Base-by-base conservation (phyloP, 2,329 filamentous ascomycete species). In the Thyridium curvatum region DNA sequence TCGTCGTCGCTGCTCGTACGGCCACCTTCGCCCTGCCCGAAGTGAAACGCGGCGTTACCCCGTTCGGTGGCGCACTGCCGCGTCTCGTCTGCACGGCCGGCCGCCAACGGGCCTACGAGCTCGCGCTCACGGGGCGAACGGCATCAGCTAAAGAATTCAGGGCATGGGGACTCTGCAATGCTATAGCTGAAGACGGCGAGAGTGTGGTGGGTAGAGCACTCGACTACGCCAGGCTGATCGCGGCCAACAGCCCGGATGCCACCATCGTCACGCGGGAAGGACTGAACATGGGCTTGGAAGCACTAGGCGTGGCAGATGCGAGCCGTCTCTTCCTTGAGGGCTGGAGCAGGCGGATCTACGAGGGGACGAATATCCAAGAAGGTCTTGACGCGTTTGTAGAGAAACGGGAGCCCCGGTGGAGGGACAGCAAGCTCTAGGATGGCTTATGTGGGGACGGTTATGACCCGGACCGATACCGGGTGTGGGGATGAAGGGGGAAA, bases 261-360 rank as follows among this genome's bases (percentile, higher is more conserved):
- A 74, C 90, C 30, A 78, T 90, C 51, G 80, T 87, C 12, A 81
- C 69, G 40, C 70, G 84, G 14, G 77, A 79, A 52, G 86, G 85
- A 0, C 54, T 93, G 18, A 75, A 83, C 55, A 61, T 83, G 51
- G 83, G 79, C 0, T 90, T 84, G 84, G 84, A 87, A 51, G 73
- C 42, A 15, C 49, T 44, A 5, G 47, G 44, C 18, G 53, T 52
- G 14, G 53, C 52, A 41, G 45, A 42, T 13, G 47, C 52, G 13
- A 49, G 50, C 32, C 21, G 21, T 26, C 21, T 26, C 6, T 26
- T 26, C 21, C 10, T 26, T 6, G 21, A 26, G 6, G 21, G 21
- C 21, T 26, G 21, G 21, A 26, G 21, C 21, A 26, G 10, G 21
- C 6, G 21, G 21, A 26, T 26, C 21, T 26, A 26, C 10, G 32